These are phyloP conservation scores for Coffea eugenioides DNA, from an alignment of 257 asterid species.

Conservation along the genomic window DNA sequence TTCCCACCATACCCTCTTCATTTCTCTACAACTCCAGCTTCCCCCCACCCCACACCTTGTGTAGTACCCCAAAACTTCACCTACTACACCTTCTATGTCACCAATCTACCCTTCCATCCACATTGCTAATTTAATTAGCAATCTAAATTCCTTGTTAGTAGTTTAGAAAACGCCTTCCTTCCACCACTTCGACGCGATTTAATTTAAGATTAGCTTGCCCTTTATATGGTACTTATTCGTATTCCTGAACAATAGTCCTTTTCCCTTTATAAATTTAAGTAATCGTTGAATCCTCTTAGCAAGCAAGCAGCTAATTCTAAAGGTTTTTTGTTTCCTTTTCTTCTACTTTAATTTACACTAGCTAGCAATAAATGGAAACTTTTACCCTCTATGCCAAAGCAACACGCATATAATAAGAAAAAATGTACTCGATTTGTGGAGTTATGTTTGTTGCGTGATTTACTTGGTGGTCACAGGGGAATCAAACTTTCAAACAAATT, in stretches of 20 bases:
- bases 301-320: neutral
- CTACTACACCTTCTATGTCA: constrained; percentile 11
- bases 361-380: neutral
- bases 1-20: neutral
- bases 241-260: neutral
- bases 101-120: neutral
- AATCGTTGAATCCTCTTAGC: neutral
- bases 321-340: neutral
- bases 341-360: neutral
- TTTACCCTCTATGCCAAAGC: too few relatives aligned
- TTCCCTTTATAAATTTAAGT: neutral
- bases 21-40: neutral
- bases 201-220: neutral
- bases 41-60: too few relatives aligned
- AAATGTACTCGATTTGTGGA: too few relatives aligned
- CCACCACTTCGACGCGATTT: neutral
- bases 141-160: neutral
- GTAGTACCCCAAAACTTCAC: neutral
- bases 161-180: neutral
- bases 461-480: too few relatives aligned
- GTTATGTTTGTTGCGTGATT: too few relatives aligned
- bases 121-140: neutral
- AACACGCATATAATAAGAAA: too few relatives aligned
- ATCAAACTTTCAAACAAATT: too few relatives aligned
- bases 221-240: neutral